These are phyloP conservation scores for Septoria linicola DNA, from an alignment of 2,329 filamentous ascomycete species.

Conservation along the genomic window DNA sequence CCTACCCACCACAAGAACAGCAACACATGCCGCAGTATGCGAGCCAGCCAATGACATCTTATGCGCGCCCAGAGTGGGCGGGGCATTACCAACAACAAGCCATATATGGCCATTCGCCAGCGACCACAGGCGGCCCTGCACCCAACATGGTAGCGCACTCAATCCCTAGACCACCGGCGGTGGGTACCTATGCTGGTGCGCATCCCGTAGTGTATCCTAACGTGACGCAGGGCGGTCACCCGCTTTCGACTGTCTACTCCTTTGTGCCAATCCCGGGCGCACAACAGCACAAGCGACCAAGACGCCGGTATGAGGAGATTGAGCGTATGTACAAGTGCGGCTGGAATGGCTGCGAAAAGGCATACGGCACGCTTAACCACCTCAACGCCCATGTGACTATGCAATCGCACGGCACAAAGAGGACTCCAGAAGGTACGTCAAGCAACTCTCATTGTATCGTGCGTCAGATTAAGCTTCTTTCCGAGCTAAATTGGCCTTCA, in stretches of 20 bases:
- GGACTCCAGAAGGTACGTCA: constrained; percentile 89
- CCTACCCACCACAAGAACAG: constrained; percentile 75
- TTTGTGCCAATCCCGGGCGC: constrained; percentile 97
- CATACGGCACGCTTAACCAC: constrained; percentile 95
- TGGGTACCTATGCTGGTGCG: constrained; percentile 46
- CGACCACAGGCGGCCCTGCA: constrained; percentile 56
- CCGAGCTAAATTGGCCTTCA: constrained; percentile 14
- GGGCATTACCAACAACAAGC: constrained; percentile 57
- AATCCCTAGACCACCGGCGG: constrained; percentile 60
- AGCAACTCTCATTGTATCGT: constrained; percentile 9
- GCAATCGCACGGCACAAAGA: constrained; percentile 93
- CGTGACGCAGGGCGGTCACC: constrained; percentile 50
- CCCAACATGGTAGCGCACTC: constrained; percentile 60
- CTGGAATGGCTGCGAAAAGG: constrained; percentile 98
- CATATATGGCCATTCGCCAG: constrained; percentile 52
- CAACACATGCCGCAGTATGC: constrained; percentile 81
- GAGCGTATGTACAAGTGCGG: constrained; percentile 99
- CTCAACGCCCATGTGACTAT: constrained; percentile 98
- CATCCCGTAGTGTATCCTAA: constrained; percentile 33
- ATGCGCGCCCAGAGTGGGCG: constrained; percentile 70
- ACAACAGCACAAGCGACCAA: constrained; percentile 93
- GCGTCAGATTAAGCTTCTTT: constrained; percentile 23
- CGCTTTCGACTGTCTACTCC: constrained; percentile 80
- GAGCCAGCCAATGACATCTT: constrained; percentile 63
- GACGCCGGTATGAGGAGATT: constrained; percentile 94